Base-by-base conservation (phyloP, 208 protist species). In the Leishmania arabica region DNA sequence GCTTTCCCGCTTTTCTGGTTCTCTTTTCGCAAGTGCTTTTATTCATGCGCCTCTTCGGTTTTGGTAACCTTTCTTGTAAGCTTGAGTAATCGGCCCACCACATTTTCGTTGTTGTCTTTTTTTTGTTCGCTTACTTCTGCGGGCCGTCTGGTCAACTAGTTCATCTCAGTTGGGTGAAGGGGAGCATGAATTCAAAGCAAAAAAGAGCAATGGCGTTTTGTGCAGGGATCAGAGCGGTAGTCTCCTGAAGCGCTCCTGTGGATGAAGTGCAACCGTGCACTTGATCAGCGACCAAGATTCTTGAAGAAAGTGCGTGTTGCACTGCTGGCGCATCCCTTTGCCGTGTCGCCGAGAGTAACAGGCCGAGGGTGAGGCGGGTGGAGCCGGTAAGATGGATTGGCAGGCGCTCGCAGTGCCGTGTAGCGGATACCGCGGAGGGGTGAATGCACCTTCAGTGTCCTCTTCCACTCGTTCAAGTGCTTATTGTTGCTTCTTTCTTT, bases 21-120 rank as follows among this genome's bases (percentile, higher is more conserved):
- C 31, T 49, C n/a, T 19, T 77, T 5, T 79, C 6, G 45, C 69
- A 73, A 17, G 69, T 37, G 5, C 27, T 31, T 17, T 13, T 42
- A 6, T 69, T 65, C 34, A 31, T 68, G 13, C 80, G 47, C 80
- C 27, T 62, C 21, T 82, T 11, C 53, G 80, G 31, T 80, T 37
- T 62, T 51, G 17, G 34, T 75, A 60, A 72, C 62, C 73, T 77
- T 47, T 40, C 54, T 78, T 82, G 53, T 83, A 72, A 73, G 40
- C 65, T 65, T 65, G 24, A 68, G 37, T 72, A 71, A 54, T 75
- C 15, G 51, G 21, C 24, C 31, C 11, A 49, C 40, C 40, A 1
- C 65, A 19, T 17, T 45, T 75, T 45, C 40, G 21, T 56, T 53
- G 21, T 73, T 37, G 45, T 54, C 42, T 45, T 87, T 77, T 70